Percentiles rank a stretch among this genome's conserved stretches.
Evolutionary conservation across 2,329 filamentous ascomycete genomes (phyloP).

Genomic region (Epicoccum sorghinum): DNA sequence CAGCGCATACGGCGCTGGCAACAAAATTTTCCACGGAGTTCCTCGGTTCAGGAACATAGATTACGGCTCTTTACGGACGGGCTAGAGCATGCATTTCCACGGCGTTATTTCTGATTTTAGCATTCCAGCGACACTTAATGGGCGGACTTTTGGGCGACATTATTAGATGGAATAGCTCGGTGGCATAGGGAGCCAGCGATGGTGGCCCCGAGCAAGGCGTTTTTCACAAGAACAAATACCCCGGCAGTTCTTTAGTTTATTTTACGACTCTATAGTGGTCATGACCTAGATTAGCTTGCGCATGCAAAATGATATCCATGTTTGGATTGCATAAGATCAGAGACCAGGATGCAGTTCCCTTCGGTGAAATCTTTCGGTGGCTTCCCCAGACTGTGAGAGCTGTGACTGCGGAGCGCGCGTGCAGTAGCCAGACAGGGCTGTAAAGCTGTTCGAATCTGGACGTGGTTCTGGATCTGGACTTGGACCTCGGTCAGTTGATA

Average conservation of each 20-base stretch:
- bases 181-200: slow-evolving; percentile 23
- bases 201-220: slow-evolving; percentile 32
- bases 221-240: slow-evolving; percentile 34
- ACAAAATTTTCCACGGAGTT: slow-evolving; percentile 17
- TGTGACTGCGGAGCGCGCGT: too few relatives aligned
- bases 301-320: slow-evolving; percentile 24
- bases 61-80: slow-evolving; percentile 6
- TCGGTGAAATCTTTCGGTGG: not conserved
- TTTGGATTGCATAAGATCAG: not conserved
- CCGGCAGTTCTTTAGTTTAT: slow-evolving; percentile 18
- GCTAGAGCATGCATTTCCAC: slow-evolving; percentile 14
- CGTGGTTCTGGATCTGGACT: too few relatives aligned
- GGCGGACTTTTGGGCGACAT: slow-evolving; percentile 10
- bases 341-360: not conserved
- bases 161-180: slow-evolving; percentile 26
- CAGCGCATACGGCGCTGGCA: not conserved
- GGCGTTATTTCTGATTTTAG: slow-evolving; percentile 1
- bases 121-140: slow-evolving; percentile 10
- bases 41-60: slow-evolving; percentile 11
- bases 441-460: too few relatives aligned
- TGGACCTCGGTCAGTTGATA: too few relatives aligned
- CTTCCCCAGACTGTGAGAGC: slow-evolving; percentile 2
- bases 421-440: not conserved
- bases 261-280: not conserved
- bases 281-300: slow-evolving; percentile 20